Evolutionary conservation across 495 filamentous ascomycete genomes (phyloP), one percentile per base, ranked within the genome.

Genomic region (Neurospora sp.): DNA sequence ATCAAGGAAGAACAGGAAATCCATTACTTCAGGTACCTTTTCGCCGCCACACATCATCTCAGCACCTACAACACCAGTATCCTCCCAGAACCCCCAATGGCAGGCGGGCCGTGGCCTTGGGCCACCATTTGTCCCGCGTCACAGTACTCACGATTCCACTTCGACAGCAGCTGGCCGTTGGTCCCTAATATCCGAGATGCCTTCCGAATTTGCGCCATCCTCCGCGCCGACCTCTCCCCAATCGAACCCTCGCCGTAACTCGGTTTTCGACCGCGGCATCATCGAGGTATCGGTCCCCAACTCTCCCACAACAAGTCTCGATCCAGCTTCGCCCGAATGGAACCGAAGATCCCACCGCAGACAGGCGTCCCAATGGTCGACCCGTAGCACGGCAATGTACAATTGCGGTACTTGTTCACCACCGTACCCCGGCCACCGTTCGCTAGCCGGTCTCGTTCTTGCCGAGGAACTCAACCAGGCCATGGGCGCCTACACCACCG

Each of bases 221-320:
- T 95, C 94, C 0, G 82, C 90, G n/a, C 89, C 94, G 4, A 94
- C 89, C 77, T 97, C 94, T 3, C 94, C 95, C 4, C 86, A 86
- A 35, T 95, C 93, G 3, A 89, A 86, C 17, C 90, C 89, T 77
- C 87, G 53, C 5, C 53, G 90, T 16, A 89, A 89, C 27, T 91
- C 93, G 0, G 82, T 97, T 61, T 97, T 97, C 76, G 94, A 98
- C 76, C 85, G 88, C 8, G 79, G 84, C 27, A 86, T 89, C 71
- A 83, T 83, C 69, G 82, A 86, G 40, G 71, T 86, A 84, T 75
- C 94, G 87, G 20, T 87, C 86, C 91, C 94, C 2, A 91, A 88
- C 0, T 96, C 92, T 37, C 93, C 94, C 0, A 91, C 91, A 0
- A 90, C 91, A 61, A 88, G 85, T 73, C 82, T 87, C 3, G 87